Percentiles rank a stretch among this genome's conserved stretches.
Conservation (phyloP, 2,329 filamentous ascomycete species). For the Cladosporium sp. region DNA sequence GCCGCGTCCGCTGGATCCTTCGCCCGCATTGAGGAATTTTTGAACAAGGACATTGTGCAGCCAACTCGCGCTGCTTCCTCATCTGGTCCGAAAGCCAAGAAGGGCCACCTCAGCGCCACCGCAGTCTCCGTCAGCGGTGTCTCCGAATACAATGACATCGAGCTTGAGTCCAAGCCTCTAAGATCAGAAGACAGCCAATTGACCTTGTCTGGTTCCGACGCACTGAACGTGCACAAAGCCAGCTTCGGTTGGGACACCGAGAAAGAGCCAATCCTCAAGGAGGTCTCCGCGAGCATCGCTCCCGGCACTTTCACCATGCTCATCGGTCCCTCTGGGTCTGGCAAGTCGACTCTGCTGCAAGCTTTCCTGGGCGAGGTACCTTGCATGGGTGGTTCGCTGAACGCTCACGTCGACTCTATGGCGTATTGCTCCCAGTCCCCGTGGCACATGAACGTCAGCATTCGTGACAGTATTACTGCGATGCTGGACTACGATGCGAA, state of each 20-base stretch:
- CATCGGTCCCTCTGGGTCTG: constrained; percentile 47
- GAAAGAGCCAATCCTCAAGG: constrained; percentile 36
- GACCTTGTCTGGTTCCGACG: constrained; percentile 6
- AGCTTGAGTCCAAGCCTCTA: constrained; percentile 14
- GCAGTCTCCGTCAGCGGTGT: not conserved
- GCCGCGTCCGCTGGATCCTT: constrained; percentile 6
- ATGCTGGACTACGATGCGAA: constrained; percentile 30
- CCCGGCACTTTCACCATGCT: constrained; percentile 43
- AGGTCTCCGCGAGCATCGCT: constrained; percentile 37
- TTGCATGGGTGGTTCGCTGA: constrained; percentile 25
- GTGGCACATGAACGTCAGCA: constrained; percentile 33
- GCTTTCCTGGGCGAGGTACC: constrained; percentile 40
- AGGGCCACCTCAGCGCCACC: not conserved
- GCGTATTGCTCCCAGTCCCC: constrained; percentile 34
- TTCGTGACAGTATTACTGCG: constrained; percentile 34
- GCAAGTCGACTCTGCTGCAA: constrained; percentile 47
- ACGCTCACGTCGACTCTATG: constrained; percentile 26
- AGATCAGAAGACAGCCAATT: constrained; percentile 30
- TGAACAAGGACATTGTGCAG: not conserved
- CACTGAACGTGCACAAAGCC: constrained; percentile 18
- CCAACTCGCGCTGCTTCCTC: not conserved
- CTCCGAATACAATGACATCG: constrained; percentile 5
- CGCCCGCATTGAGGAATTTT: constrained; percentile 8
- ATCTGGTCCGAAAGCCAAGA: not conserved
- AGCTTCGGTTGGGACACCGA: constrained; percentile 44